phyloP scores from a whole-genome alignment of 2,329 filamentous ascomycete genomes.

The Zymoseptoria pseudotritici region DNA sequence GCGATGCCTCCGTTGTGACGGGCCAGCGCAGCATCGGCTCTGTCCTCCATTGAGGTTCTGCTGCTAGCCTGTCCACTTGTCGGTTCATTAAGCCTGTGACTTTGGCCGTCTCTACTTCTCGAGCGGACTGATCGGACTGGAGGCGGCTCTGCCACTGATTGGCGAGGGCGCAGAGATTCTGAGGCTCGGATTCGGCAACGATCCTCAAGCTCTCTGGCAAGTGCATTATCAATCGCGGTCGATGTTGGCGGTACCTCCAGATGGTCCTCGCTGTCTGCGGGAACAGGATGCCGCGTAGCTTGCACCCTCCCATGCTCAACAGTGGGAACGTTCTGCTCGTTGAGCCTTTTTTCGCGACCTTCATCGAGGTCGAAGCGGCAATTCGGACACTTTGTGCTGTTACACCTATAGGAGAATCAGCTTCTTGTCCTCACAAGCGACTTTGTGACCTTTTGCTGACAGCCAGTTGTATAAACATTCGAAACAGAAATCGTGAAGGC shows the following conservation, averaged over 20 bases:
- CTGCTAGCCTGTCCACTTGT: not conserved
- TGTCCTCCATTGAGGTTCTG: not conserved
- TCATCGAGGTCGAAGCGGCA: conserved; percentile 4
- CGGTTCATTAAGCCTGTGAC: not conserved
- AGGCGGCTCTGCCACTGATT: not conserved
- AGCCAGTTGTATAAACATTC: conserved; percentile 10
- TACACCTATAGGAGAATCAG: not conserved
- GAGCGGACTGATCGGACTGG: not conserved
- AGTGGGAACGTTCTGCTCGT: not conserved
- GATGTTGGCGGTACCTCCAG: not conserved
- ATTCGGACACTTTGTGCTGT: conserved; percentile 6
- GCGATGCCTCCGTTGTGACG: not conserved
- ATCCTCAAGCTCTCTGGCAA: not conserved
- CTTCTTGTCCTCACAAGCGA: not conserved
- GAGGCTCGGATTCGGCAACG: not conserved
- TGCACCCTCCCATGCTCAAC: not conserved
- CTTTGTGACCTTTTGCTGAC: not conserved
- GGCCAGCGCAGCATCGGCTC: not conserved
- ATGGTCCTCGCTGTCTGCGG: not conserved
- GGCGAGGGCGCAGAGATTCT: not conserved
- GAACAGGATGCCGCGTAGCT: not conserved
- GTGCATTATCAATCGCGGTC: not conserved
- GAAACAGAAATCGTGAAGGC: conserved; percentile 12
- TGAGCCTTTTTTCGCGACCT: not conserved
- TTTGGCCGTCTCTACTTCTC: not conserved